Conservation (phyloP, 2,329 filamentous ascomycete genomes). For the Lasiodiplodia gonubiensis region DNA sequence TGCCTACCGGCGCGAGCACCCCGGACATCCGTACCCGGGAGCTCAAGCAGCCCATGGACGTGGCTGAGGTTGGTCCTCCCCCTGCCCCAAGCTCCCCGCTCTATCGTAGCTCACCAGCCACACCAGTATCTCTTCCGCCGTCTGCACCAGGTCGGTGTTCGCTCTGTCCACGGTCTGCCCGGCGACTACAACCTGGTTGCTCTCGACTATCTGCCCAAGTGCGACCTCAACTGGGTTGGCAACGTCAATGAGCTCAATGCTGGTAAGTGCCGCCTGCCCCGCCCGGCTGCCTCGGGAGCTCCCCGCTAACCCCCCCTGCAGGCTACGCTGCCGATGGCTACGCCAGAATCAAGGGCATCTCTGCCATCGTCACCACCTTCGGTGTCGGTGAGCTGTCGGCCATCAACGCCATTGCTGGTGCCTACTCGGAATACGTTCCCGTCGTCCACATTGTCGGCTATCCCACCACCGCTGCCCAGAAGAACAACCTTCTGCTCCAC, state of each 20-base stretch:
- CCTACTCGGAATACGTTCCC: slow-evolving; percentile 55
- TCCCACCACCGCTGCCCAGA: slow-evolving; percentile 49
- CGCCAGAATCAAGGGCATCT: slow-evolving; percentile 53
- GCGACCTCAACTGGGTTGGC: slow-evolving; percentile 63
- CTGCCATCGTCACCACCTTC: slow-evolving; percentile 55
- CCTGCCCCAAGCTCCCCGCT: neutral
- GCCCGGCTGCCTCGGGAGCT: slow-evolving; percentile 30
- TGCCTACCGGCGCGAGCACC: slow-evolving; percentile 25
- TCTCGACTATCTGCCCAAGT: slow-evolving; percentile 63
- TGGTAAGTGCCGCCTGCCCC: slow-evolving; percentile 42
- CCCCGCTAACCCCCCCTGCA: slow-evolving; percentile 33
- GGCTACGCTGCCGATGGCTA: slow-evolving; percentile 57
- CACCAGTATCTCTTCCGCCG: slow-evolving; percentile 59
- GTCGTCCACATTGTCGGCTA: slow-evolving; percentile 56
- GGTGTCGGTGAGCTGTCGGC: slow-evolving; percentile 57
- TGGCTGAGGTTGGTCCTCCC: slow-evolving; percentile 57
- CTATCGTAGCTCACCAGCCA: slow-evolving; percentile 29
- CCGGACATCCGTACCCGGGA: slow-evolving; percentile 49
- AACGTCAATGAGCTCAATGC: slow-evolving; percentile 68
- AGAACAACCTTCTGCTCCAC: slow-evolving; percentile 51
- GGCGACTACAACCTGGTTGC: slow-evolving; percentile 57
- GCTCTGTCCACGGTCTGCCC: slow-evolving; percentile 58
- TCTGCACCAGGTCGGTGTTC: slow-evolving; percentile 56
- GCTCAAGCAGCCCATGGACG: slow-evolving; percentile 57
- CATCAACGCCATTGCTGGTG: slow-evolving; percentile 55